Conservation (phyloP, 345 rosid species). For the Clausena lansium region DNA sequence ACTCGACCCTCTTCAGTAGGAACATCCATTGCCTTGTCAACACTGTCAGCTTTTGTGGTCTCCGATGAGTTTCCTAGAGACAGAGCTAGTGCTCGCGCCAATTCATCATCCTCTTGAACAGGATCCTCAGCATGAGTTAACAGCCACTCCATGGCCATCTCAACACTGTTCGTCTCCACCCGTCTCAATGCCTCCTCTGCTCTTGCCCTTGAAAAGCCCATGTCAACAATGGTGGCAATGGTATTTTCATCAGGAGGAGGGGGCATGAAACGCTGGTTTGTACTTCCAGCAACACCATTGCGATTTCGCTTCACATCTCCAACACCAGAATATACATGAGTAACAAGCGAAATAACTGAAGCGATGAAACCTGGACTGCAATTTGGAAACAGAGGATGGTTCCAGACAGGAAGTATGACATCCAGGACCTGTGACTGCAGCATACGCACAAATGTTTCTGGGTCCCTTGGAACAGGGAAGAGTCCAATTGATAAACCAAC, state of each 20-base stretch:
- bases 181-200: conserved; percentile 92
- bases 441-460: conserved; percentile 77
- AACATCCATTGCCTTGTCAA: conserved; percentile 64
- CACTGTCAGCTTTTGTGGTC: conserved; percentile 62
- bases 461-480: conserved; percentile 89
- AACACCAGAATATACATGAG: conserved; percentile 80
- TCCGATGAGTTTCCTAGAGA: conserved; percentile 96
- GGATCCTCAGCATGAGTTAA: conserved; percentile 83
- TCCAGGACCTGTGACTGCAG: conserved; percentile 93
- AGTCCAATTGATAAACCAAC: conserved; percentile 88
- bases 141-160: conserved; percentile 97
- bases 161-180: conserved; percentile 94
- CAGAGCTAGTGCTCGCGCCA: conserved; percentile 92
- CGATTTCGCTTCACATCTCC: conserved; percentile 81
- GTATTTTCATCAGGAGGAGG: conserved; percentile 91
- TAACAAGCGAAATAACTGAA: conserved; percentile 74
- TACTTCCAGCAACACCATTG: conserved; percentile 56
- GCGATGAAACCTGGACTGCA: conserved; percentile 75
- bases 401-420: conserved; percentile 86
- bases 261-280: conserved; percentile 70
- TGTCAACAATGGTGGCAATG: conserved; percentile 84
- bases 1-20: conserved; percentile 48
- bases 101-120: conserved; percentile 97
- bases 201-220: conserved; percentile 98
- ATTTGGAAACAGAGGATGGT: conserved; percentile 72